These are phyloP conservation scores for Sicyos baderoa DNA, from an alignment of 306 rosid species.

Conservation along the genomic window DNA sequence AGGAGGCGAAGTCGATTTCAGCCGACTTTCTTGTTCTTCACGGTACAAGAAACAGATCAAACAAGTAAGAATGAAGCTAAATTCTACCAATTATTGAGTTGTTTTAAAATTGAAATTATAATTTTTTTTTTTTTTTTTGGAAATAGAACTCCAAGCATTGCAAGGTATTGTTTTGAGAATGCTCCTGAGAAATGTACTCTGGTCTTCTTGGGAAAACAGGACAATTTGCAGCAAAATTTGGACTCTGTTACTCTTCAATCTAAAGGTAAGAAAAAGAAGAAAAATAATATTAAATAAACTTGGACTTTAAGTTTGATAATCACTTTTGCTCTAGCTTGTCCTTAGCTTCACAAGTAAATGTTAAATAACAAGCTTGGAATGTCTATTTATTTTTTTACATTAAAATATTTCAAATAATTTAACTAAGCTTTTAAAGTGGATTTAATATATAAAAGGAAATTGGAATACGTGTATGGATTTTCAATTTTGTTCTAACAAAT, in stretches of 20 bases:
- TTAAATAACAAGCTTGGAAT: too few relatives aligned
- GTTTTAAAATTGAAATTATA: neutral
- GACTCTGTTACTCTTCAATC: conserved; percentile 29
- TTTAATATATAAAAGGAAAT: too few relatives aligned
- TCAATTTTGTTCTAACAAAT: too few relatives aligned
- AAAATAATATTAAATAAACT: neutral
- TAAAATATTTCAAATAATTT: too few relatives aligned
- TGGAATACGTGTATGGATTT: too few relatives aligned
- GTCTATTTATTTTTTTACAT: too few relatives aligned
- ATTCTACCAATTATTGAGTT: neutral
- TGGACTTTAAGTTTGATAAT: neutral
- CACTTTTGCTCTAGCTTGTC: neutral
- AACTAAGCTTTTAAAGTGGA: too few relatives aligned
- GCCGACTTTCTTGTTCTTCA: conserved; percentile 72
- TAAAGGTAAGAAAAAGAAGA: conserved; percentile 37
- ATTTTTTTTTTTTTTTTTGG: neutral
- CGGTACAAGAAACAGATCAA: conserved; percentile 46
- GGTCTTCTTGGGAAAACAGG: conserved; percentile 42
- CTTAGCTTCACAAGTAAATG: neutral
- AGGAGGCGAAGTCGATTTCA: conserved; percentile 55
- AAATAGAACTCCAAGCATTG: conserved; percentile 33
- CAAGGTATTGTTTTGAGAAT: conserved; percentile 60
- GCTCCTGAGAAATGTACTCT: conserved; percentile 50
- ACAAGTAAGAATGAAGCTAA: conserved; percentile 30
- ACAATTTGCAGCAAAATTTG: conserved; percentile 24